Conservation (phyloP, 768 basidiomycete species). For the Strobilomyces echinocephalus region DNA sequence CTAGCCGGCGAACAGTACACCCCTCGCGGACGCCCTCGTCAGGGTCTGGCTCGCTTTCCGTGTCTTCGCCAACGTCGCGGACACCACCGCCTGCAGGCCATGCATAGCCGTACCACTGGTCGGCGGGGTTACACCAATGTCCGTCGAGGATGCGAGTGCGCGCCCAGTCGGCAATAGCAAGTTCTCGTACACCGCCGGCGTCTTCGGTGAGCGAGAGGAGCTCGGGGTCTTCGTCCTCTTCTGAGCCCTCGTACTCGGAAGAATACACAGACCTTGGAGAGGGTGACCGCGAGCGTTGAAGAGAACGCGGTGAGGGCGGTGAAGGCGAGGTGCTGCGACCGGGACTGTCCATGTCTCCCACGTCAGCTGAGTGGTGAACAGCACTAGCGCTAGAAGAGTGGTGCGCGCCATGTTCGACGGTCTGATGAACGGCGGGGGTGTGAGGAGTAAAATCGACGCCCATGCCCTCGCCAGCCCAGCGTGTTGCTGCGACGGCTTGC, state of each 20-base stretch:
- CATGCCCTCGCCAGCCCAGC: conserved; percentile 38
- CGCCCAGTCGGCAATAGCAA: conserved; percentile 71
- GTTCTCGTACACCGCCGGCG: conserved; percentile 40
- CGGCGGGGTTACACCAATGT: conserved; percentile 70
- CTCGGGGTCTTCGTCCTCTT: conserved; percentile 44
- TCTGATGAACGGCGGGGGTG: conserved; percentile 13
- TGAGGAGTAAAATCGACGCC: conserved; percentile 27
- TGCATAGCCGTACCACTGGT: conserved; percentile 54
- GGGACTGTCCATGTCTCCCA: conserved; percentile 14
- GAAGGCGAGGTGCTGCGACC: conserved; percentile 24
- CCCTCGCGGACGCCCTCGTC: conserved; percentile 20
- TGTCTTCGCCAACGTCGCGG: conserved; percentile 22
- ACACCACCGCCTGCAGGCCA: conserved; percentile 36
- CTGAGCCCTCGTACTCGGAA: conserved; percentile 33
- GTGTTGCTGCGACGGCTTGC: conserved; percentile 61
- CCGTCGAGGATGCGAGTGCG: conserved; percentile 69
- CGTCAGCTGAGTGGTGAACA: conserved; percentile 1
- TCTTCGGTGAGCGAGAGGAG: conserved; percentile 43
- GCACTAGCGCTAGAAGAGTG: conserved; percentile 3
- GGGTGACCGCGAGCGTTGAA: conserved; percentile 28
- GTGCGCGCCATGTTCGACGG: conserved; percentile 6
- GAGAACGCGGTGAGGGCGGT: conserved; percentile 23
- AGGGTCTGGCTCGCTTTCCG: conserved; percentile 26
- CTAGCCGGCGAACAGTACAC: conserved; percentile 15
- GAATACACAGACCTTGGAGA: conserved; percentile 29